A percentile compares a stretch with the other conserved stretches of the same genome.
phyloP scores from a whole-genome alignment of 2,329 filamentous ascomycete genomes.

The Karstenula rhodostoma region DNA sequence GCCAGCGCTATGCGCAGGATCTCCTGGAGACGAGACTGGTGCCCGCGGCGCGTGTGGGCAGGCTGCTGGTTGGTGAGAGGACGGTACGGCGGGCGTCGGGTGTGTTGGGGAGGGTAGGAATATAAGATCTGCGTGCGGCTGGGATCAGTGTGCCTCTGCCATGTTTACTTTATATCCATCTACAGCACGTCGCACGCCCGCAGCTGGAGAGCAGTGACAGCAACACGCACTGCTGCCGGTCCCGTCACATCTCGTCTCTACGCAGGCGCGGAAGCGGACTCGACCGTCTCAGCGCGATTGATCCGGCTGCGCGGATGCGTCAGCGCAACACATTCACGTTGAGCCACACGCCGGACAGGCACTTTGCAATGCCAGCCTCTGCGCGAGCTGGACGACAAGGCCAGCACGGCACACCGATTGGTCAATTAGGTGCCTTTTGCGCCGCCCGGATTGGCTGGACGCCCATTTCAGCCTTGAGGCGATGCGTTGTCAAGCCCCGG shows the following conservation, averaged over 20 bases:
- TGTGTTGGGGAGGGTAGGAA: neutral
- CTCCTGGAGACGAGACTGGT: constrained; percentile 30
- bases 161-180: constrained; percentile 43
- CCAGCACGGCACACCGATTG: constrained; percentile 18
- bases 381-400: constrained; percentile 13
- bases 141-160: constrained; percentile 18
- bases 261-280: constrained; percentile 23
- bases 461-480: constrained; percentile 27
- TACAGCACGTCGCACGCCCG: constrained; percentile 35
- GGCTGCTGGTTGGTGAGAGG: constrained; percentile 10
- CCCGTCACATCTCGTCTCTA: constrained; percentile 28
- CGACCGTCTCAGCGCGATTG: constrained; percentile 29
- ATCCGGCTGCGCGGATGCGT: constrained; percentile 21
- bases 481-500: constrained; percentile 44
- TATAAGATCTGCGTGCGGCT: neutral
- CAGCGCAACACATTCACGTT: constrained; percentile 30
- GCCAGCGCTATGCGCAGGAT: constrained; percentile 30
- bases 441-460: constrained; percentile 30
- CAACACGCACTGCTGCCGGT: constrained; percentile 26
- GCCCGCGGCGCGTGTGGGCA: constrained; percentile 20
- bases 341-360: constrained; percentile 24
- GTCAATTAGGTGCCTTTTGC: constrained; percentile 12
- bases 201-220: constrained; percentile 28
- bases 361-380: constrained; percentile 6
- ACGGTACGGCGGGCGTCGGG: neutral